Base-by-base conservation (phyloP, 192 early-diverging fungal genomes). In the Coemansia sp. region DNA sequence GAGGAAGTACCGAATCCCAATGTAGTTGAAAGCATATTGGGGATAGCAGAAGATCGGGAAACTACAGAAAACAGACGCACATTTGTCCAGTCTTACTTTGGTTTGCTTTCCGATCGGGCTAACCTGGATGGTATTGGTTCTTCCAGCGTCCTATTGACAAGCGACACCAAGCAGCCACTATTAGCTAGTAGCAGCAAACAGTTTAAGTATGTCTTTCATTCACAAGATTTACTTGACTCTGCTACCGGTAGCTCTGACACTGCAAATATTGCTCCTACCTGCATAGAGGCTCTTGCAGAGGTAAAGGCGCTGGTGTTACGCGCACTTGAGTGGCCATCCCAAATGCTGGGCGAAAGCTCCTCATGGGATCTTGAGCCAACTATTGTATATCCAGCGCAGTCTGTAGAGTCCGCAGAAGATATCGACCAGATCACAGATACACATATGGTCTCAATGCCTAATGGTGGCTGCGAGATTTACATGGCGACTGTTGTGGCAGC, bases 281-380 rank as follows among this genome's bases (percentile, higher is more conserved):
- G 62, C 37, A n/a, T 33, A 2, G 61, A 70, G 15, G 68, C 68
- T 4, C 41, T 63, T 37, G 15, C 25, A 15, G 46, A 44, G 45
- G 62, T 49, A 4, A 64, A 64, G 19, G 2, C 34, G 8, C 27
- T 67, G 27, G 43, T 62, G 9, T 38, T 59, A 8, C 46, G 41
- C 13, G 61, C 66, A 21, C 34, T 74, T 25, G 52, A 59, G 25
- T 74, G 71, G 71, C 71, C 71, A 25, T 67, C 71, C 3, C 41
- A n/a, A 44, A 59, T 54, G 22, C 58, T 74, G 49, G 71, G 71
- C 9, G 40, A 51, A 25, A 45, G 66, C 22, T 53, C 68, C 0
- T 13, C 49, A 12, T 74, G 71, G 71, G 47, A 47, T n/a, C 1
- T 34, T 9, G 40, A 34, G 11, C 57, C 54, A 4, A 37, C 19